Base-by-base conservation (phyloP, 1,284 basidiomycete species). In the Quambalaria eucalypti region DNA sequence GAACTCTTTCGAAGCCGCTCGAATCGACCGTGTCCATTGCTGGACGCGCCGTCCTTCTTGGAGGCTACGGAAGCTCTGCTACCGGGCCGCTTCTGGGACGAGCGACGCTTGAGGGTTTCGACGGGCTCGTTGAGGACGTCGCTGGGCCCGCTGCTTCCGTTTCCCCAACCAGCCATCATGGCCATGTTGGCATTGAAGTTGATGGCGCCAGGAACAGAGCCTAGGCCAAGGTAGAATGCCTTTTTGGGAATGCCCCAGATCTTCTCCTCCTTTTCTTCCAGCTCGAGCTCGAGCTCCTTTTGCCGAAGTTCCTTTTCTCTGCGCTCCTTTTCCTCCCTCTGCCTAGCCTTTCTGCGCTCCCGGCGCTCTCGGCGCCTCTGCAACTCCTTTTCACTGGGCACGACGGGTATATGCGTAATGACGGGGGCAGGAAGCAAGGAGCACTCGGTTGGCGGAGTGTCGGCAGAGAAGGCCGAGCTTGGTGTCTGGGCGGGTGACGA, bases 171-270 rank as follows among this genome's bases (percentile, higher is more conserved):
- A 10, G 59, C 68, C 47, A 68, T 59, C 62, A 70, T 70, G 49
- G 65, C 61, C 61, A 66, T 64, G 52, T 69, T 65, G 12, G 68
- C 59, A 26, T 71, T 69, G 58, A 71, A 69, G 56, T 67, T 67
- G 59, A 69, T 57, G 5, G 42, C n/a, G 25, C 42, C 42, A 46
- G 42, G 42, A 7, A 46, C 42, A 39, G 69, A 65, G 28, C 62
- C 62, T 5, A 71, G 57, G 23, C 68, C 68, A 31, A 68, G 58
- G 12, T 68, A 61, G 33, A 71, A 62, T 8, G 65, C 67, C 57
- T 68, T 69, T 36, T 67, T 69, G 31, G 68, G 68, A 33, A 71
- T 71, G 7, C 68, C 68, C 66, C 66, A 71, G 50, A 71, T 60
- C 52, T 63, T 67, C 50, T 64, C 65, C 25, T 68, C 62, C 55